These are phyloP conservation scores for Pyricularia pennisetigena DNA, from an alignment of 2,329 filamentous ascomycete genomes.

Conservation along the genomic window DNA sequence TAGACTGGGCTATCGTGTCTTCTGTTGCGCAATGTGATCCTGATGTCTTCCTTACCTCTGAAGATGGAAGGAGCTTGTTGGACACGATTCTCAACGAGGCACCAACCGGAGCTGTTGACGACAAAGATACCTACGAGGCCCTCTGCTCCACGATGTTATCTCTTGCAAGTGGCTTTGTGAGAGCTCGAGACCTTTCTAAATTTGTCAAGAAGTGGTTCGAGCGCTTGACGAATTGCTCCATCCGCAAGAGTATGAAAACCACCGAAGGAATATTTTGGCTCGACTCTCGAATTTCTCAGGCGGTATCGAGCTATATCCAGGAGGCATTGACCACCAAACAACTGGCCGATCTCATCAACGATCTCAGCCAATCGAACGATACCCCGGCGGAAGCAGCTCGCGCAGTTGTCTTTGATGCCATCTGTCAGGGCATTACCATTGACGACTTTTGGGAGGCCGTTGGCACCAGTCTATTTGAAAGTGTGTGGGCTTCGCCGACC, in stretches of 20 bases:
- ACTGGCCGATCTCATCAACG: conserved; percentile 30
- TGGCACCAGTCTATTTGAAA: conserved; percentile 26
- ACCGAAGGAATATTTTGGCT: conserved; percentile 15
- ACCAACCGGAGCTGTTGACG: conserved; percentile 8
- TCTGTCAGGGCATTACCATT: conserved; percentile 29
- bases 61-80: conserved; percentile 28
- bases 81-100: conserved; percentile 23
- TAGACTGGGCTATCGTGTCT: conserved; percentile 32
- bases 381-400: conserved; percentile 20
- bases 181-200: conserved; percentile 30
- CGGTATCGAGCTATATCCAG: conserved; percentile 23
- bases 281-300: conserved; percentile 11
- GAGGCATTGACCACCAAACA: conserved; percentile 34
- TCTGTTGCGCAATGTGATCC: conserved; percentile 33
- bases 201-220: conserved; percentile 38
- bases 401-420: conserved; percentile 30
- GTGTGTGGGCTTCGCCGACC: conserved; percentile 13
- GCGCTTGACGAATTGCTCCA: conserved; percentile 26
- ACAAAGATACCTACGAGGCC: conserved; percentile 11
- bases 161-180: conserved; percentile 33
- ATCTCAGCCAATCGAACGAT: conserved; percentile 24
- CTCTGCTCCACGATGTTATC: conserved; percentile 24
- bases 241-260: background rate
- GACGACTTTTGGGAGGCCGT: conserved; percentile 32
- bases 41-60: conserved; percentile 31